These are phyloP conservation scores for Heterobasidion parviporum DNA, from an alignment of 1,284 basidiomycete genomes.

Conservation along the genomic window DNA sequence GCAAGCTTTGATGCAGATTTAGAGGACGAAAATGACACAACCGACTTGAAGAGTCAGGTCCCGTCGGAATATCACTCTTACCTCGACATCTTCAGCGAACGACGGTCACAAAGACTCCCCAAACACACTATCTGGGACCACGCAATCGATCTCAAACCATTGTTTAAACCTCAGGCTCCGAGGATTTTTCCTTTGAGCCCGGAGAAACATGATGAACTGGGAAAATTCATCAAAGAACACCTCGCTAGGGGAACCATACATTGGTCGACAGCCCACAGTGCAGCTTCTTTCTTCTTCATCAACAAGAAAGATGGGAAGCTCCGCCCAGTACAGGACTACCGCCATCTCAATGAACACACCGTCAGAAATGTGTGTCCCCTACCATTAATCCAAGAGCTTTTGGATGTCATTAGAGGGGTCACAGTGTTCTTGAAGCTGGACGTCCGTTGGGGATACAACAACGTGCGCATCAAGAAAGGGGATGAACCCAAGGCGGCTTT, in stretches of 20 bases:
- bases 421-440: not conserved
- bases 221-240: not conserved
- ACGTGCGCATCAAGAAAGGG: not conserved
- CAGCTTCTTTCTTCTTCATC: not conserved
- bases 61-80: too few species aligned
- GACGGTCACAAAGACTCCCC: not conserved
- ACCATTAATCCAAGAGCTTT: conserved; percentile 1
- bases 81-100: too few species aligned
- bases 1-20: too few species aligned
- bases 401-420: conserved; percentile 1
- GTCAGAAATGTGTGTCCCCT: conserved; percentile 4
- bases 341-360: conserved; percentile 8
- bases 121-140: not conserved
- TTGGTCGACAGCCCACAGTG: too few species aligned
- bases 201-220: too few species aligned
- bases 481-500: not conserved
- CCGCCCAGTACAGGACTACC: conserved; percentile 7
- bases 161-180: not conserved
- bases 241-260: not conserved
- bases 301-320: not conserved
- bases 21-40: too few species aligned
- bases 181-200: too few species aligned
- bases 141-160: not conserved
- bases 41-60: too few species aligned
- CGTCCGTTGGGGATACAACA: not conserved